A percentile compares a stretch with the other conserved stretches of the same genome.
Conservation (phyloP, 169 alveolate genomes). For the Hammondia hammondi region DNA sequence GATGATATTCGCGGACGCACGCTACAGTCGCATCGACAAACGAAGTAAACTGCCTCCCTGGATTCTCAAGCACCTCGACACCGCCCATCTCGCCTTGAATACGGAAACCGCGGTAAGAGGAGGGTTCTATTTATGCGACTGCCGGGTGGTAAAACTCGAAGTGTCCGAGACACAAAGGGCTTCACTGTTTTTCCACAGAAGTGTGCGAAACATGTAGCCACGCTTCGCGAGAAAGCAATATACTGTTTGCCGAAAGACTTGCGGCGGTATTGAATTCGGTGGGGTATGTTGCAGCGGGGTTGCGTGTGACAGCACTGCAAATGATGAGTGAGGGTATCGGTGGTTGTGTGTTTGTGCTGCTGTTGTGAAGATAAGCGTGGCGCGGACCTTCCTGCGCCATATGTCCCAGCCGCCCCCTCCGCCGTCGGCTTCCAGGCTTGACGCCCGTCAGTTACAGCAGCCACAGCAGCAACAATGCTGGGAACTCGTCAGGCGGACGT, state of each 20-base stretch:
- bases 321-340: not conserved
- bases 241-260: no score
- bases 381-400: constrained; percentile 47
- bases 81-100: constrained; percentile 80
- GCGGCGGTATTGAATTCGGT: no score
- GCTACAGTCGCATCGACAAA: constrained; percentile 87
- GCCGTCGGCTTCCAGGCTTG: constrained; percentile 32
- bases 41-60: constrained; percentile 90
- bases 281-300: not conserved
- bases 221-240: no score
- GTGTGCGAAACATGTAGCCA: no score
- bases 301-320: not conserved
- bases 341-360: not conserved
- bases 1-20: constrained; percentile 75
- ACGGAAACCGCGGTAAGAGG: constrained; percentile 85
- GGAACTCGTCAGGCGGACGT: constrained; percentile 13
- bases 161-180: no score
- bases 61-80: constrained; percentile 87
- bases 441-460: constrained; percentile 16
- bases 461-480: constrained; percentile 20
- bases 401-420: constrained; percentile 67
- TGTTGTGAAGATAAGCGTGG: constrained; percentile 41
- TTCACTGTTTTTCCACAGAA: no score
- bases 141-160: no score
- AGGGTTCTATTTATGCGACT: no score